Evolutionary conservation across 441 rosid species (phyloP).

Genomic region (Pelargonium fulgidum): DNA sequence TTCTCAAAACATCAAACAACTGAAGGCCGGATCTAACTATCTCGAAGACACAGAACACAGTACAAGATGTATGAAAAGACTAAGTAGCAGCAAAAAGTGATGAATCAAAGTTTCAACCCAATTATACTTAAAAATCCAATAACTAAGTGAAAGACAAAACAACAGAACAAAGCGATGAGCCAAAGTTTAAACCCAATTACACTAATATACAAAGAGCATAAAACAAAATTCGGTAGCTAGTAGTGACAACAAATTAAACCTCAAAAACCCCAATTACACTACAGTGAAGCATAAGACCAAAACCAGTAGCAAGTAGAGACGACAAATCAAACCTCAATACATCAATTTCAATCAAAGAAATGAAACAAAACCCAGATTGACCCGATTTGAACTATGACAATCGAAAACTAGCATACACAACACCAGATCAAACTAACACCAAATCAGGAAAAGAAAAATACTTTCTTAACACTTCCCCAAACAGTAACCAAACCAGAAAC

Average conservation of each 20-base stretch:
- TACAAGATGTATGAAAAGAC: not conserved
- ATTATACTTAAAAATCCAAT: not conserved
- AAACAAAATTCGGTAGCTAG: too few species aligned
- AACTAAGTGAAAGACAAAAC: too few species aligned
- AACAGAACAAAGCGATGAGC: too few species aligned
- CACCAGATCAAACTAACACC: not conserved
- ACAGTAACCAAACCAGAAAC: constrained; percentile 2
- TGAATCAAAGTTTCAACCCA: not conserved
- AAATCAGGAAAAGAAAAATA: not conserved
- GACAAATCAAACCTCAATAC: not conserved
- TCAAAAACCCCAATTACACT: too few species aligned
- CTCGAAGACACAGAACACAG: too few species aligned
- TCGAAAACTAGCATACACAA: not conserved
- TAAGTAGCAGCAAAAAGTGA: not conserved
- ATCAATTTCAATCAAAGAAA: not conserved
- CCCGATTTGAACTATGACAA: not conserved
- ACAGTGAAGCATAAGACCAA: too few species aligned
- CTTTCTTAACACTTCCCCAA: not conserved
- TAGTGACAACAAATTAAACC: too few species aligned
- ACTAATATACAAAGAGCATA: too few species aligned
- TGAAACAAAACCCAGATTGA: not conserved
- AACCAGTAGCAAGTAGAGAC: not conserved
- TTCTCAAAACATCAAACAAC: not conserved
- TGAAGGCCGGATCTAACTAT: not conserved
- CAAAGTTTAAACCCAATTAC: too few species aligned